phyloP scores from a whole-genome alignment of 2,329 filamentous ascomycete species.

The Arthrobotrys entomopaga region DNA sequence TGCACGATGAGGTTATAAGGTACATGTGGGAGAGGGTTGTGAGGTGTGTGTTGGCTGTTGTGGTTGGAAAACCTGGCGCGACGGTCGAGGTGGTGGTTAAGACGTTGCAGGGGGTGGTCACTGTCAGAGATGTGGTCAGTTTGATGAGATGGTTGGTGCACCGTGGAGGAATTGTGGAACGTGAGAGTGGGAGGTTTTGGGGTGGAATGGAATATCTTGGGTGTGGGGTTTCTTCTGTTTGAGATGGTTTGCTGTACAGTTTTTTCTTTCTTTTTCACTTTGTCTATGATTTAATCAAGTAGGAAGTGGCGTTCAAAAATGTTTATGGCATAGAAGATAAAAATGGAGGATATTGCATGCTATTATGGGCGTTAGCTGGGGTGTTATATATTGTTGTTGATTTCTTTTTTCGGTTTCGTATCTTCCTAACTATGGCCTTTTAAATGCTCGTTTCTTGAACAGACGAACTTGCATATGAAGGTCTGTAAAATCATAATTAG shows the following conservation, averaged over 20 bases:
- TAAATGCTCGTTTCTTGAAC: no score
- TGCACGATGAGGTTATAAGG: slow-evolving; percentile 47
- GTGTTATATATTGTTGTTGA: neutral
- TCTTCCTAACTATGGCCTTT: no score
- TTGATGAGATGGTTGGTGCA: slow-evolving; percentile 43
- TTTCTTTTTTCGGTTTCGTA: neutral
- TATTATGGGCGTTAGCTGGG: slow-evolving; percentile 31
- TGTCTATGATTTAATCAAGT: slow-evolving; percentile 7
- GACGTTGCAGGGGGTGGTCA: slow-evolving; percentile 39
- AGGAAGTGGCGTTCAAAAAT: slow-evolving; percentile 16
- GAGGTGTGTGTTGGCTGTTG: slow-evolving; percentile 39
- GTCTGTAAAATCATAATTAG: no score
- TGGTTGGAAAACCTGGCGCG: slow-evolving; percentile 44
- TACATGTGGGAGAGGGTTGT: slow-evolving; percentile 52
- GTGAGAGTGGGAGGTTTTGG: slow-evolving; percentile 42
- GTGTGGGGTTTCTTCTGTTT: slow-evolving; percentile 30
- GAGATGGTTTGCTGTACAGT: neutral
- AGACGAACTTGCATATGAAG: no score
- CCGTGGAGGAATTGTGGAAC: slow-evolving; percentile 37
- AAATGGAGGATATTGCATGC: slow-evolving; percentile 10
- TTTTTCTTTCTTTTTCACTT: slow-evolving; percentile 11
- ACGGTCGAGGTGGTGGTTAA: slow-evolving; percentile 10
- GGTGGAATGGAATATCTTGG: slow-evolving; percentile 42
- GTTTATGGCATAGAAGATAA: neutral
- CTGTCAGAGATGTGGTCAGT: slow-evolving; percentile 35